A percentile compares a stretch with the other conserved stretches of the same genome.
Evolutionary conservation across 2,329 filamentous ascomycete genomes (phyloP).

Genomic region (Penicillium verrucosum): DNA sequence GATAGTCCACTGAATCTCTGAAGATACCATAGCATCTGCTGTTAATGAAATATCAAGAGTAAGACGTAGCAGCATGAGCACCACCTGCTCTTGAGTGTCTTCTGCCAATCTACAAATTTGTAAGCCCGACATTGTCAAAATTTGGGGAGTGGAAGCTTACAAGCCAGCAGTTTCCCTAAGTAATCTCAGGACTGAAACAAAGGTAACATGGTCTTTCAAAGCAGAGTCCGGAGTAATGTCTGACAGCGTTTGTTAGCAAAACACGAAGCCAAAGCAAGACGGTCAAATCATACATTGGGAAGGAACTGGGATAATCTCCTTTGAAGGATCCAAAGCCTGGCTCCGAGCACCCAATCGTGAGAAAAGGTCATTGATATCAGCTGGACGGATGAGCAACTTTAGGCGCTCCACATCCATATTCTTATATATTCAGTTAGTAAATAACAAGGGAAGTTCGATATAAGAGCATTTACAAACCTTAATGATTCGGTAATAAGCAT

Average conservation of each 20-base stretch:
- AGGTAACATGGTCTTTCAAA: constrained; percentile 13
- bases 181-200: constrained; percentile 37
- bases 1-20: constrained; percentile 35
- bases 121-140: constrained; percentile 7
- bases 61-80: constrained; percentile 38
- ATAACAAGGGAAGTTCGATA: not conserved
- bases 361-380: constrained; percentile 54
- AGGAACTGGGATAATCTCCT: constrained; percentile 27
- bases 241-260: constrained; percentile 16
- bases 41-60: constrained; percentile 36
- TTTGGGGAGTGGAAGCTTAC: constrained; percentile 20
- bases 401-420: constrained; percentile 29
- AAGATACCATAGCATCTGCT: constrained; percentile 27
- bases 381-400: constrained; percentile 35
- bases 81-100: constrained; percentile 30
- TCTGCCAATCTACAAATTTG: constrained; percentile 30
- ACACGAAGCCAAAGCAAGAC: not conserved
- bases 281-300: constrained; percentile 21
- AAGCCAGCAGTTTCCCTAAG: constrained; percentile 30
- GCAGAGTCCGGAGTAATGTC: constrained; percentile 12
- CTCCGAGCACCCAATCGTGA: constrained; percentile 54
- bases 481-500: constrained; percentile 59
- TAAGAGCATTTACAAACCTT: constrained; percentile 42
- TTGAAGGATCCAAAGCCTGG: constrained; percentile 42
- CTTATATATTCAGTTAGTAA: constrained; percentile 24